Percentiles rank a stretch among this genome's conserved stretches.
Evolutionary conservation across 768 basidiomycete species (phyloP).

Genomic region (Podaxis sp.): DNA sequence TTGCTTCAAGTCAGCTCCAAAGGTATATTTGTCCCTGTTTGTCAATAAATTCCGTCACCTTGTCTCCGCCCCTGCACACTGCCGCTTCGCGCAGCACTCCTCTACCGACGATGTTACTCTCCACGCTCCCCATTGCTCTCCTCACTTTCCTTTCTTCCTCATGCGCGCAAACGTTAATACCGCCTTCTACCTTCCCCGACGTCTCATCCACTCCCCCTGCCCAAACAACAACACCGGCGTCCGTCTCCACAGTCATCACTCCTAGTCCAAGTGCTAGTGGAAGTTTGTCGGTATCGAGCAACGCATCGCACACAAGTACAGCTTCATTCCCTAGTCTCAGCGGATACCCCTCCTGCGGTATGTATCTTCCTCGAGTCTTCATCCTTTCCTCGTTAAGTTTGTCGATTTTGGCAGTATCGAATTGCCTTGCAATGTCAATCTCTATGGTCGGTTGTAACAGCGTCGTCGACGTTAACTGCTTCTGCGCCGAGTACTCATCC

Average conservation of each 20-base stretch:
- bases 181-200: slow-evolving; percentile 22
- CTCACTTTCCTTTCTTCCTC: neutral
- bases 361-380: slow-evolving; percentile 10
- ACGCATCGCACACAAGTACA: slow-evolving; percentile 27
- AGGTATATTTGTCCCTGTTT: slow-evolving; percentile 1
- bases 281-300: slow-evolving; percentile 17
- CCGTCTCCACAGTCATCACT: slow-evolving; percentile 6
- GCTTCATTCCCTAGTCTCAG: slow-evolving; percentile 39
- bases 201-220: slow-evolving; percentile 14
- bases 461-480: slow-evolving; percentile 49
- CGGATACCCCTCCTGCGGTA: slow-evolving; percentile 39
- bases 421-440: slow-evolving; percentile 42
- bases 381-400: neutral
- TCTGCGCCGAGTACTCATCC: slow-evolving; percentile 35
- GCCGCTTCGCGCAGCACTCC: neutral
- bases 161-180: slow-evolving; percentile 13
- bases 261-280: slow-evolving; percentile 8
- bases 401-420: slow-evolving; percentile 34
- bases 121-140: slow-evolving; percentile 12
- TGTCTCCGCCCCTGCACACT: neutral
- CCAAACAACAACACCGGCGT: neutral
- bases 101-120: slow-evolving; percentile 3
- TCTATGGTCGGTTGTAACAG: slow-evolving; percentile 41
- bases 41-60: neutral
- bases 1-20: neutral